Conservation (phyloP, 495 filamentous ascomycete genomes). For the Neurospora sp. region DNA sequence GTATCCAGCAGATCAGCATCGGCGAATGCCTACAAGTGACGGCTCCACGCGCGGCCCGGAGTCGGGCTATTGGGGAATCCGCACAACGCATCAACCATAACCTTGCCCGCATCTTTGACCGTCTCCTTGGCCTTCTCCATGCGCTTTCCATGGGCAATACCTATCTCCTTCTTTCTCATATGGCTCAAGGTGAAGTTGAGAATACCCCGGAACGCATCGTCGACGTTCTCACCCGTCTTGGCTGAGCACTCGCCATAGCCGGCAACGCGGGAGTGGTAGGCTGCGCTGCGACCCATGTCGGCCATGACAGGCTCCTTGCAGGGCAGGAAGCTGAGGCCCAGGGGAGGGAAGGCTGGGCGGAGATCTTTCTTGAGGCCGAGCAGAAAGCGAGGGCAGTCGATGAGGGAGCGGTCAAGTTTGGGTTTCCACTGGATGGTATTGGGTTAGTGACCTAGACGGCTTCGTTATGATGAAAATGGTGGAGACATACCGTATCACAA, state of each 20-base stretch:
- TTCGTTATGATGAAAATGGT: too few species aligned
- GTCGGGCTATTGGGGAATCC: not conserved
- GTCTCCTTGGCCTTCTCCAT: not conserved
- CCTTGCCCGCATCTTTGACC: not conserved
- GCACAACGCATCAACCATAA: not conserved
- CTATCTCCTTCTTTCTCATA: slow-evolving; percentile 1
- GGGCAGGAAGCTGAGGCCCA: slow-evolving; percentile 10
- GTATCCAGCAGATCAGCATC: not conserved
- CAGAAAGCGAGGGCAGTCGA: slow-evolving; percentile 15
- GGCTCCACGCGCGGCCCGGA: not conserved
- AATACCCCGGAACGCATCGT: slow-evolving; percentile 4
- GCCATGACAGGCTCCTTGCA: slow-evolving; percentile 1
- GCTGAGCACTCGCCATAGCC: slow-evolving; percentile 19
- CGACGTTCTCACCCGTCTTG: slow-evolving; percentile 8
- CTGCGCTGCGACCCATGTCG: not conserved
- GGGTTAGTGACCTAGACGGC: not conserved
- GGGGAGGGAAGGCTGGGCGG: not conserved
- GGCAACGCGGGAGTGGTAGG: not conserved
- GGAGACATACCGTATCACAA: slow-evolving; percentile 4
- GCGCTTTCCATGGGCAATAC: not conserved
- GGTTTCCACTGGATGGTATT: slow-evolving; percentile 16
- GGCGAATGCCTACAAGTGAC: not conserved
- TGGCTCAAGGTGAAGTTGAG: slow-evolving; percentile 1
- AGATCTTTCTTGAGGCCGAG: slow-evolving; percentile 19
- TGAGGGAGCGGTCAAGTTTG: slow-evolving; percentile 11